Conservation (phyloP, 2,329 filamentous ascomycete species). For the Aspergillus nomiae region DNA sequence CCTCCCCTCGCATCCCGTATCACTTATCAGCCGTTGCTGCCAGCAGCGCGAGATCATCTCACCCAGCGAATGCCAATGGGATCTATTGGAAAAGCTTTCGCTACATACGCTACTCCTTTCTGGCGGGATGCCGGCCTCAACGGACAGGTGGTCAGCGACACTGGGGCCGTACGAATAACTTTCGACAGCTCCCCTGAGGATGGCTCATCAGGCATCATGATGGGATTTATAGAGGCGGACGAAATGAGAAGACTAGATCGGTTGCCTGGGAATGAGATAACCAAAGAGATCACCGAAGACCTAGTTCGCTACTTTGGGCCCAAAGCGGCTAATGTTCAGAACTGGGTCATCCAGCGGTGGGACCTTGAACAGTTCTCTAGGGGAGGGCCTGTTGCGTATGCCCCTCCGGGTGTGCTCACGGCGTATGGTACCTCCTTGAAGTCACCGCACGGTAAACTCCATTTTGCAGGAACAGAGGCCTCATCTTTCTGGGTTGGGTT, state of each 20-base stretch:
- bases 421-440: constrained; percentile 21
- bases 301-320: constrained; percentile 17
- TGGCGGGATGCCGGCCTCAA: constrained; percentile 24
- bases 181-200: constrained; percentile 24
- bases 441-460: constrained; percentile 17
- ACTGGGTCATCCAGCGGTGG: constrained; percentile 25
- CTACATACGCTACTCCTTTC: constrained; percentile 18
- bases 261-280: constrained; percentile 21
- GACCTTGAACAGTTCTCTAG: constrained; percentile 26
- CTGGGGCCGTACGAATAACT: constrained; percentile 20
- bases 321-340: neutral
- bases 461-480: constrained; percentile 30
- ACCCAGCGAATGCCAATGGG: constrained; percentile 20
- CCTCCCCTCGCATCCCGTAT: constrained; percentile 6
- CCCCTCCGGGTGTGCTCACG: constrained; percentile 21
- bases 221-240: constrained; percentile 32
- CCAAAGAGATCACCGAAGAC: constrained; percentile 15
- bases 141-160: constrained; percentile 22
- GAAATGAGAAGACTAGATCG: constrained; percentile 24
- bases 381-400: constrained; percentile 27
- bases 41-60: constrained; percentile 12
- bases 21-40: constrained; percentile 4
- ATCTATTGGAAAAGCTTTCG: constrained; percentile 15
- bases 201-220: constrained; percentile 26
- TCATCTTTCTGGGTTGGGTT: constrained; percentile 26